A percentile compares a stretch with the other conserved stretches of the same genome.
These are phyloP conservation scores for Pyrenula massariospora DNA, from an alignment of 495 filamentous ascomycete species.

Conservation along the genomic window DNA sequence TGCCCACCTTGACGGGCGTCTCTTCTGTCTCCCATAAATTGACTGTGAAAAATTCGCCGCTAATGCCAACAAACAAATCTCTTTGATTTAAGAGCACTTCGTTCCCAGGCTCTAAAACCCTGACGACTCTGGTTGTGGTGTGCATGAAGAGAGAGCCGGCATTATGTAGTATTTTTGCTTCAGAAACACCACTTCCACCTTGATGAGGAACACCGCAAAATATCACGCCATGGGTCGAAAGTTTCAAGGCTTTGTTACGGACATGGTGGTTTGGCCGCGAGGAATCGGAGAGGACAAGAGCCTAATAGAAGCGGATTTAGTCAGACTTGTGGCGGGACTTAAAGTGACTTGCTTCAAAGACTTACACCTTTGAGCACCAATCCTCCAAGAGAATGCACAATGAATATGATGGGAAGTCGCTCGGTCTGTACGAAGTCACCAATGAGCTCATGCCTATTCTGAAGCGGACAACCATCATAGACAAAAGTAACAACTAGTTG, in stretches of 20 bases:
- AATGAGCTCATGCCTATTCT: too few species aligned
- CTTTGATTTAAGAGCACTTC: constrained; percentile 3
- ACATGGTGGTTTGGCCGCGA: not conserved
- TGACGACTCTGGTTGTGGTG: constrained; percentile 2
- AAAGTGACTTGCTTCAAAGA: not conserved
- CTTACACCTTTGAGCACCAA: not conserved
- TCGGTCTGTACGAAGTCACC: too few species aligned
- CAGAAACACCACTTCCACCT: constrained; percentile 5
- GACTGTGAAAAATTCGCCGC: constrained; percentile 2
- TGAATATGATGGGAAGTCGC: not conserved
- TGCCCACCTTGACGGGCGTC: not conserved
- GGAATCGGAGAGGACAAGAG: not conserved
- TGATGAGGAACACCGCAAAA: constrained; percentile 8
- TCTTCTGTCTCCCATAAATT: constrained; percentile 2
- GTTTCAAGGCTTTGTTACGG: constrained; percentile 1
- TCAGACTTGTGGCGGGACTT: not conserved
- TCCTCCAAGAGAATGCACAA: not conserved
- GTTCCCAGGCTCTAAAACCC: constrained; percentile 1
- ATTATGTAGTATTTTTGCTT: constrained; percentile 3
- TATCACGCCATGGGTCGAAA: constrained; percentile 6
- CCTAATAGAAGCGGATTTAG: not conserved
- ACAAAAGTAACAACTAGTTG: too few species aligned
- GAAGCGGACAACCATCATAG: too few species aligned
- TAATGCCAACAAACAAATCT: constrained; percentile 1
- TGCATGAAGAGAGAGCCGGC: constrained; percentile 1